These are phyloP conservation scores for Aspergillus nidulans DNA, from an alignment of 495 filamentous ascomycete species.

Conservation along the genomic window DNA sequence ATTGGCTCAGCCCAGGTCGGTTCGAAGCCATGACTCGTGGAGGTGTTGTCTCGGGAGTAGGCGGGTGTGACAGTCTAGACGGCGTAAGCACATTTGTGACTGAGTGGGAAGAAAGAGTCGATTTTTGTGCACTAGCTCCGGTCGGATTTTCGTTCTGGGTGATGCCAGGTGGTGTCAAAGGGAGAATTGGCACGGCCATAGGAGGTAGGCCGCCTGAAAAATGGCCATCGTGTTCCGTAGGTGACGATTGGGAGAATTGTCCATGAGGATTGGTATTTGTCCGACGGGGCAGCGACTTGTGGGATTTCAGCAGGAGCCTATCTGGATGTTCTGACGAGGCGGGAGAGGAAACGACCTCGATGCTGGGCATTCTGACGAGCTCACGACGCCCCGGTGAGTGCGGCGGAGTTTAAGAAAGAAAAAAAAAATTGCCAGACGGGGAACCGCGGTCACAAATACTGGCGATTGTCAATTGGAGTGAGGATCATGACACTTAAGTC, in stretches of 20 bases:
- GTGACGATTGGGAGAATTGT: slow-evolving; percentile 25
- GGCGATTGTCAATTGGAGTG: slow-evolving; percentile 5
- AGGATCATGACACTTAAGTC: slow-evolving; percentile 19
- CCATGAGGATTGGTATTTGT: slow-evolving; percentile 23
- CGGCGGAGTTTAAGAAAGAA: not conserved
- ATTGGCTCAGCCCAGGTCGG: slow-evolving; percentile 35
- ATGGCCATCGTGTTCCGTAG: slow-evolving; percentile 21
- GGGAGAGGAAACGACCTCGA: slow-evolving; percentile 30
- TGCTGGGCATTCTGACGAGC: slow-evolving; percentile 34
- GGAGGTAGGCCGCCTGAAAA: slow-evolving; percentile 13
- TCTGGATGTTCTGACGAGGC: slow-evolving; percentile 27
- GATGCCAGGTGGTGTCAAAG: slow-evolving; percentile 38
- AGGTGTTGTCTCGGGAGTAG: slow-evolving; percentile 70
- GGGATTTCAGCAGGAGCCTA: slow-evolving; percentile 38
- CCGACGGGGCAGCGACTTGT: slow-evolving; percentile 43
- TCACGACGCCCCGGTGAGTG: slow-evolving; percentile 7
- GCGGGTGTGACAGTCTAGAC: slow-evolving; percentile 60
- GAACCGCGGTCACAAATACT: slow-evolving; percentile 8
- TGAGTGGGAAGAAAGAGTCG: slow-evolving; percentile 21
- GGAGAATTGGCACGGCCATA: slow-evolving; percentile 29
- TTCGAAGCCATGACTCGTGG: slow-evolving; percentile 49
- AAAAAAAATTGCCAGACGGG: slow-evolving; percentile 1
- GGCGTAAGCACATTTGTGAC: slow-evolving; percentile 47
- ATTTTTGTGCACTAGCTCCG: slow-evolving; percentile 18
- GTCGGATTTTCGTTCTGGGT: slow-evolving; percentile 21